Base-by-base conservation (phyloP, 495 filamentous ascomycete species). In the Aspergillus cristatus region DNA sequence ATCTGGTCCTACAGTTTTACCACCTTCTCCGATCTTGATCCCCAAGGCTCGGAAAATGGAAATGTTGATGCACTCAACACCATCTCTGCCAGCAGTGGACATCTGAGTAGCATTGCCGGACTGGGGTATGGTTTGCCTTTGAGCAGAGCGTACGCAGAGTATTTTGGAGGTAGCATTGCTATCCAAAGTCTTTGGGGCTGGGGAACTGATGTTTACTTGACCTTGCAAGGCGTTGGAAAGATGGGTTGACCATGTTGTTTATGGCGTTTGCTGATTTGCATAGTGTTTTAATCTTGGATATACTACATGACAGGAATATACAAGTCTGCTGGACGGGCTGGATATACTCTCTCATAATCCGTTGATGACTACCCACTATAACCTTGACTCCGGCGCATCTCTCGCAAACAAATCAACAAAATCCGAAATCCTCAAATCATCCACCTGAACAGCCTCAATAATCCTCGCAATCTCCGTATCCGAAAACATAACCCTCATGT, bases 1-100 rank as follows among this genome's bases (percentile, higher is more conserved):
- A 88, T 98, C 28, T 98, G 89, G 89, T 86, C 84, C 18, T 98
- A 96, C 57, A 84, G 79, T 38, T 98, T 95, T 57, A 95, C 89
- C 7, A 98, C 91, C 0, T 97, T 96, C 55, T 81, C 74, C 15
- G 82, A 93, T 14, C 68, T 74, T 7, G 70, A 76, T 16, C 39
- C 57, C 18, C 40, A 47, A 6, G 48, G 41, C 24, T 42, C 55
- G 0, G 60, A 64, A 6, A 70, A 66, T 38, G 62, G 68, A 3
- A 67, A 64, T 25, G 67, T 75, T 40, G 81, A 86, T 47, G 84
- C 76, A 0, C 60, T 89, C 41, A 82, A 79, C 44, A 71, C 78
- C 0, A 81, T 93, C n/a, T 78, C 81, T 12, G 74, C 70, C 0
- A 24, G 20, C 13, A 76, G 81, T 31, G 76, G 74, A 2, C 78